phyloP scores from a whole-genome alignment of 108 stramenopile genomes.

The Skeletonema marinoi region DNA sequence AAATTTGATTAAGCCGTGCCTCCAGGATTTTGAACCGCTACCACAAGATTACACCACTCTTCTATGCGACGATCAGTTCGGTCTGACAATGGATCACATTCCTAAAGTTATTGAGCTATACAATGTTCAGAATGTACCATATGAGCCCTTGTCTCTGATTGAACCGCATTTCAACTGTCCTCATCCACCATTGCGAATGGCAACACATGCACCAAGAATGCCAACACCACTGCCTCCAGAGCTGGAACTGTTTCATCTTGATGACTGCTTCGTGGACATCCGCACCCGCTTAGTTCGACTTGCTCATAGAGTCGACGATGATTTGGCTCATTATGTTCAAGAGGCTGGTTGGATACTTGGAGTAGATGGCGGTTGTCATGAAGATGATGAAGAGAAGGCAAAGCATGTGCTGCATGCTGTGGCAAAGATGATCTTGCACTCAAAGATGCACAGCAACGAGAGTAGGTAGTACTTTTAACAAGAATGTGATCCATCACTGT shows the following conservation, averaged over 20 bases:
- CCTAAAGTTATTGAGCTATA: slow-evolving; percentile 78
- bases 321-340: neutral
- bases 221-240: slow-evolving; percentile 68
- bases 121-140: slow-evolving; percentile 64
- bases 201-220: slow-evolving; percentile 73
- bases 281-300: slow-evolving; percentile 74
- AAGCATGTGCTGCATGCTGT: neutral
- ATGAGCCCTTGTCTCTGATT: slow-evolving; percentile 76
- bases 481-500: neutral
- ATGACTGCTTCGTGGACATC: slow-evolving; percentile 81
- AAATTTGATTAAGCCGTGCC: slow-evolving; percentile 66
- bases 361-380: neutral
- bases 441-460: neutral
- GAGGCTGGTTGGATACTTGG: neutral
- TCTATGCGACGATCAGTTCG: slow-evolving; percentile 72
- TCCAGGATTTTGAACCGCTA: slow-evolving; percentile 74
- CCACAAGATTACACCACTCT: slow-evolving; percentile 78
- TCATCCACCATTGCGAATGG: slow-evolving; percentile 71
- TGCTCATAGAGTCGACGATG: slow-evolving; percentile 33
- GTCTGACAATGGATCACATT: slow-evolving; percentile 62
- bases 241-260: slow-evolving; percentile 88
- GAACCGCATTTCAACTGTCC: slow-evolving; percentile 84
- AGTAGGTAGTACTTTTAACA: neutral
- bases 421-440: neutral
- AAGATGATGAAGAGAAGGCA: neutral